Base-by-base conservation (phyloP, 768 basidiomycete genomes). In the Peribolospora baueri region DNA sequence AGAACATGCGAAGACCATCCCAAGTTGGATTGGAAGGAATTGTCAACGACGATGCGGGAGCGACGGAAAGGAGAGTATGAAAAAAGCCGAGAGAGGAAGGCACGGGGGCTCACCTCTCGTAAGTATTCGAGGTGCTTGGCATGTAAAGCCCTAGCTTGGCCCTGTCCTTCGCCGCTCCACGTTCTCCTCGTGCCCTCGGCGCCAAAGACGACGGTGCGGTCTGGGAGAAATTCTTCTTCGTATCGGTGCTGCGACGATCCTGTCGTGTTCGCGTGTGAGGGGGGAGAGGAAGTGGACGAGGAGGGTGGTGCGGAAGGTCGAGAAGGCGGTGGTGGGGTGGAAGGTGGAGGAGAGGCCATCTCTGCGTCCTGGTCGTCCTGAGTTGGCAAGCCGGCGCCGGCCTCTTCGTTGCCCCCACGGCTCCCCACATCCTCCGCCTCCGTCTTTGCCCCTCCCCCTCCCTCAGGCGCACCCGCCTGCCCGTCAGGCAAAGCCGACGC, bases 71-170 rank as follows among this genome's bases (percentile, higher is more conserved):
- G 25, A 25, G 25, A 25, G 25, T 25, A 25, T 25, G 25, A 25
- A 25, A 25, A 25, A 25, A 25, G 25, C 25, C 25, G 25, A 25
- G 25, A 25, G 25, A 25, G 25, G 25, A 25, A 25, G 25, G 25
- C 25, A 25, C 25, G 25, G 25, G 25, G 25, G 25, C 25, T 50
- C 3, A 87, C 87, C 65, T 95, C 91, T 47, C 79, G 72, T 52
- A 97, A 72, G 66, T 95, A 95, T 62, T 91, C 87, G 4, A 79
- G 77, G 62, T 95, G 90, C 64, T 95, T 95, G 48, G 75, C 70
- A 53, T 85, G 73, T 57, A 95, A 66, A 62, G 86, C 86, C 38
- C 75, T 74, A 62, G 88, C 88, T 62, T 90, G 86, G 0, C 79
- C 71, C 60, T 78, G 77, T 6, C 85, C 85, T 58, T 81, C 73